These are phyloP conservation scores for Nothophoma quercina DNA, from an alignment of 2,329 filamentous ascomycete species.

Conservation along the genomic window DNA sequence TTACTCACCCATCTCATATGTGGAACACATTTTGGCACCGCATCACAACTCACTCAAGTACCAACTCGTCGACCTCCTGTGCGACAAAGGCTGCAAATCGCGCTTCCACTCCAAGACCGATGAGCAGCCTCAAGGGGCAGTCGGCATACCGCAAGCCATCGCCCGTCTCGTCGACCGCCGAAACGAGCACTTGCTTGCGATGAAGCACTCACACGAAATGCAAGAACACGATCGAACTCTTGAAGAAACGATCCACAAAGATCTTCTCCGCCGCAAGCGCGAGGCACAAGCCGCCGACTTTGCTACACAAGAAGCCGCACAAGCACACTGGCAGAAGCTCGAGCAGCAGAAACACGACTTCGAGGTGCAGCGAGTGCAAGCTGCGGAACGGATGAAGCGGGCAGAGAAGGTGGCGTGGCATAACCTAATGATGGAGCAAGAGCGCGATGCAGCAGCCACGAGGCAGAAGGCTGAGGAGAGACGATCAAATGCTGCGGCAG, in stretches of 20 bases:
- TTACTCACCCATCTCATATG: slow-evolving; percentile 72
- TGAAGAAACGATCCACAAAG: slow-evolving; percentile 40
- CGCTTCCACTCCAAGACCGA: slow-evolving; percentile 47
- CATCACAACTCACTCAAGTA: slow-evolving; percentile 27
- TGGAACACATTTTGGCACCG: slow-evolving; percentile 45
- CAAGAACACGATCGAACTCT: slow-evolving; percentile 39
- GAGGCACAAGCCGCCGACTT: slow-evolving; percentile 39
- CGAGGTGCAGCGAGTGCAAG: slow-evolving; percentile 40
- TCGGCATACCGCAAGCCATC: slow-evolving; percentile 43
- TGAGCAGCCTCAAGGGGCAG: slow-evolving; percentile 47
- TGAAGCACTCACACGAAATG: slow-evolving; percentile 37
- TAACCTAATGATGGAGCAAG: slow-evolving; percentile 37
- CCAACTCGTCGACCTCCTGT: slow-evolving; percentile 39
- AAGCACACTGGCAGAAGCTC: slow-evolving; percentile 31
- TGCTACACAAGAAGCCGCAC: slow-evolving; percentile 27
- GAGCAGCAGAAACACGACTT: slow-evolving; percentile 43
- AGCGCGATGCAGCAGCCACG: slow-evolving; percentile 33
- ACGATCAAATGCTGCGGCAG: slow-evolving; percentile 23
- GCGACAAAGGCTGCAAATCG: slow-evolving; percentile 44
- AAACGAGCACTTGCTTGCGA: slow-evolving; percentile 40
- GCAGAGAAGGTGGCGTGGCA: slow-evolving; percentile 42
- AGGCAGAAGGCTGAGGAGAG: slow-evolving; percentile 35
- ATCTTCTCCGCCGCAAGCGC: slow-evolving; percentile 34
- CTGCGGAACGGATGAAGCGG: slow-evolving; percentile 42
- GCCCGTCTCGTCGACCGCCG: slow-evolving; percentile 39